A percentile compares a stretch with the other conserved stretches of the same genome.
These are phyloP conservation scores for Adansonia digitata DNA, from an alignment of 345 rosid species.

Conservation along the genomic window DNA sequence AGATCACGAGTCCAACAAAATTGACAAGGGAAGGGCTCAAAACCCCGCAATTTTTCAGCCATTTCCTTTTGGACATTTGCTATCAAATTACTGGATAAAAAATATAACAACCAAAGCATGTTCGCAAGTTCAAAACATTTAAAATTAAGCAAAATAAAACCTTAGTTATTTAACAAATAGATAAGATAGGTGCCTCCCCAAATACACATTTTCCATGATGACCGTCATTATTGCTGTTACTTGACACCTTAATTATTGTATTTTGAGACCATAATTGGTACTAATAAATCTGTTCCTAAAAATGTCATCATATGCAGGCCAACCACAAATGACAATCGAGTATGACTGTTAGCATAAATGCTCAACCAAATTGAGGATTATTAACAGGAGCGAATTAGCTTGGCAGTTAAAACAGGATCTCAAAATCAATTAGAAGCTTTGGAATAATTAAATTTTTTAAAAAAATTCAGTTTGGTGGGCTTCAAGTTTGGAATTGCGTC, in stretches of 20 bases:
- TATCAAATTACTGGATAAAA: not conserved
- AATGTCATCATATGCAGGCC: not conserved
- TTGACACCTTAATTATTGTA: not conserved
- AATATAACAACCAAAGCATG: not conserved
- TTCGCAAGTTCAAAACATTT: not conserved
- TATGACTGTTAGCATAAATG: not conserved
- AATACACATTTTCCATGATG: no score
- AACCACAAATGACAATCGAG: not conserved
- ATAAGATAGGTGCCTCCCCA: not conserved
- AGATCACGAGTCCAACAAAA: not conserved
- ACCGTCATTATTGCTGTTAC: not conserved
- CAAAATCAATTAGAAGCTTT: not conserved
- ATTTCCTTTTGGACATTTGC: not conserved
- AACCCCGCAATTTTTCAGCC: not conserved
- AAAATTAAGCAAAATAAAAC: not conserved
- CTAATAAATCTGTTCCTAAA: no score
- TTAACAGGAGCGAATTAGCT: not conserved
- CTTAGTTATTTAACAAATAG: not conserved
- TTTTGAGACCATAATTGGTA: no score
- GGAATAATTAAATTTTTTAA: not conserved
- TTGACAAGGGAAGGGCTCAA: not conserved
- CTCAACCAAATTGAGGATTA: not conserved
- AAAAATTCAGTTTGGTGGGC: not conserved
- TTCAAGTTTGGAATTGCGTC: not conserved
- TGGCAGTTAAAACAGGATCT: not conserved